Percentiles rank a stretch among this genome's conserved stretches.
phyloP scores from a whole-genome alignment of 495 filamentous ascomycete genomes.

The Podospora fimiseda region DNA sequence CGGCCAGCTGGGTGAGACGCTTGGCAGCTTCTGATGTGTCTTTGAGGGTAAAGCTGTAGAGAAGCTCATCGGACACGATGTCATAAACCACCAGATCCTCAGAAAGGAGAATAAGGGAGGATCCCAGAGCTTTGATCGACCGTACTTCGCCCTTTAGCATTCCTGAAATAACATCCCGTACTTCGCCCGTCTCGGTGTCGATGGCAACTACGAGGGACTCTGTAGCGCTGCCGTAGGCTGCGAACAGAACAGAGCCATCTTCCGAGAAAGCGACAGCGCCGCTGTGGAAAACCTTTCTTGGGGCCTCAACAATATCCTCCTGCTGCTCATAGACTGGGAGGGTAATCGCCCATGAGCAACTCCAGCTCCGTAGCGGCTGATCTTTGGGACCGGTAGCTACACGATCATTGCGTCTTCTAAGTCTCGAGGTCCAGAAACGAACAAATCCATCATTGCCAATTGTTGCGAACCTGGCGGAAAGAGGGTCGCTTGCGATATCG shows the following conservation, averaged over 20 bases:
- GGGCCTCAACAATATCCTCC: slow-evolving; percentile 23
- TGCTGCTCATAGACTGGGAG: slow-evolving; percentile 41
- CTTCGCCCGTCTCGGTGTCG: slow-evolving; percentile 49
- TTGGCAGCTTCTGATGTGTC: slow-evolving; percentile 28
- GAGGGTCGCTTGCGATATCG: slow-evolving; percentile 62
- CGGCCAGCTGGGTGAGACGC: slow-evolving; percentile 52
- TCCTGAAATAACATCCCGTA: slow-evolving; percentile 48
- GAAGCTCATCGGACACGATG: slow-evolving; percentile 52
- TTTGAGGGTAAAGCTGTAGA: slow-evolving; percentile 42
- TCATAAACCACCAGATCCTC: slow-evolving; percentile 61
- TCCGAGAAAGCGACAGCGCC: slow-evolving; percentile 67
- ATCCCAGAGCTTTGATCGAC: slow-evolving; percentile 52
- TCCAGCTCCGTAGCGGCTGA: slow-evolving; percentile 60
- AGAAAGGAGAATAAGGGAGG: slow-evolving; percentile 56
- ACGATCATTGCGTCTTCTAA: slow-evolving; percentile 56
- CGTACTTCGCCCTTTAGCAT: slow-evolving; percentile 49
- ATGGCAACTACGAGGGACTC: slow-evolving; percentile 50
- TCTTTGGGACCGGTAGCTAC: slow-evolving; percentile 48
- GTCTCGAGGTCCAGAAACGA: slow-evolving; percentile 68
- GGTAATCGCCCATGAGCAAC: slow-evolving; percentile 54
- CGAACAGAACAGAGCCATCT: slow-evolving; percentile 82
- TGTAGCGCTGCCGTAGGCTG: slow-evolving; percentile 35
- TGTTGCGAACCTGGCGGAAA: slow-evolving; percentile 65
- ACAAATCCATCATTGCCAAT: slow-evolving; percentile 72
- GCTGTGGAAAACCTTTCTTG: slow-evolving; percentile 19